phyloP scores from a whole-genome alignment of 129 eudicot genomes.

The Escallonia herrerae region DNA sequence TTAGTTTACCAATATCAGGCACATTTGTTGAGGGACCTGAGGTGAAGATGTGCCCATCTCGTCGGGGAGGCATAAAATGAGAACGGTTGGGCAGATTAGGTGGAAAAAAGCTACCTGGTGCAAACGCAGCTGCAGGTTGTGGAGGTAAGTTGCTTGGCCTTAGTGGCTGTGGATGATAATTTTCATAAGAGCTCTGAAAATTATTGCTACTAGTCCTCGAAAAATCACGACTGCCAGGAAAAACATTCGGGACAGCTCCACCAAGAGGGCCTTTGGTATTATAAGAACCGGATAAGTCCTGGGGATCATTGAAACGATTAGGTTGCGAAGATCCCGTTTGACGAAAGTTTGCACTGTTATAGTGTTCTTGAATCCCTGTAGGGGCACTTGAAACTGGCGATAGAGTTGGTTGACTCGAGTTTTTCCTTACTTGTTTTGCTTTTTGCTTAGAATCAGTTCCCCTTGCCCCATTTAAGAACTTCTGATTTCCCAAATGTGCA shows the following conservation, averaged over 20 bases:
- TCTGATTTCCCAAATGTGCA: constrained; percentile 40
- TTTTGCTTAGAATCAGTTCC: constrained; percentile 47
- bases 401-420: constrained; percentile 45
- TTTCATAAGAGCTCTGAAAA: constrained; percentile 28
- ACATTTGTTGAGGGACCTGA: constrained; percentile 27
- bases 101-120: constrained; percentile 42
- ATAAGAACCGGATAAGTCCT: constrained; percentile 30
- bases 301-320: constrained; percentile 38
- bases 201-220: constrained; percentile 31
- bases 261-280: constrained; percentile 30
- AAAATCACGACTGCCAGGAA: constrained; percentile 33
- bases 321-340: constrained; percentile 41
- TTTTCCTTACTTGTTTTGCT: constrained; percentile 52
- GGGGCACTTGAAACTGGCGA: constrained; percentile 38
- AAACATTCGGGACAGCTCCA: constrained; percentile 33
- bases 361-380: constrained; percentile 37
- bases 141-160: constrained; percentile 33
- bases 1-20: constrained; percentile 53
- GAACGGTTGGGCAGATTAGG: constrained; percentile 38
- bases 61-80: constrained; percentile 40
- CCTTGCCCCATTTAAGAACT: constrained; percentile 31
- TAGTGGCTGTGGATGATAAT: constrained; percentile 37
- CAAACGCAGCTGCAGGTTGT: constrained; percentile 35
- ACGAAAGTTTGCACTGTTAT: constrained; percentile 33
- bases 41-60: constrained; percentile 31